Conservation (phyloP, 495 filamentous ascomycete genomes). For the Durotheca rogersii region DNA sequence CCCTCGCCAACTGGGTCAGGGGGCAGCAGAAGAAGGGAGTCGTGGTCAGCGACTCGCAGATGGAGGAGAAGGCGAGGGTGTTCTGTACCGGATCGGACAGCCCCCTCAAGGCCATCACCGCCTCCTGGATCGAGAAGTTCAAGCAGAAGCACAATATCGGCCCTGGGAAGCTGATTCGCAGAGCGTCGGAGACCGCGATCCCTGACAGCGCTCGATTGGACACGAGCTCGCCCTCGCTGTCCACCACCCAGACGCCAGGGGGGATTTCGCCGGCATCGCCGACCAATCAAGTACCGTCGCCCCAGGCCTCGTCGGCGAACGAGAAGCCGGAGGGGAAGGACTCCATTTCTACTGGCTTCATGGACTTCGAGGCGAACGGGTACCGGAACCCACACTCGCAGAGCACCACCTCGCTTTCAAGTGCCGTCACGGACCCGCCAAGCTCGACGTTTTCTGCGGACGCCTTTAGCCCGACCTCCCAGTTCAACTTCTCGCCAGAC, state of each 20-base stretch:
- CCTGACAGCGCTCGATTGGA: conserved; percentile 55
- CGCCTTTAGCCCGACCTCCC: conserved; percentile 81
- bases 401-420: conserved; percentile 56
- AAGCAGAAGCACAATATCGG: conserved; percentile 86
- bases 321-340: conserved; percentile 66
- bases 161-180: conserved; percentile 60
- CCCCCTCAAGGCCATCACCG: conserved; percentile 71
- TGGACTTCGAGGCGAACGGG: conserved; percentile 53
- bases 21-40: conserved; percentile 79
- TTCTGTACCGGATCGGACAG: conserved; percentile 82
- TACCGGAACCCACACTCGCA: conserved; percentile 58
- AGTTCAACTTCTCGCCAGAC: conserved; percentile 76
- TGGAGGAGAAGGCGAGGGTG: conserved; percentile 82
- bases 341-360: conserved; percentile 44
- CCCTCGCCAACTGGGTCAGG: conserved; percentile 83
- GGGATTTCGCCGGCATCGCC: conserved; percentile 76
- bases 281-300: conserved; percentile 55
- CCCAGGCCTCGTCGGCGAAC: conserved; percentile 65
- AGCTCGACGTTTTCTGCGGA: conserved; percentile 70
- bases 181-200: conserved; percentile 68
- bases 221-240: conserved; percentile 49
- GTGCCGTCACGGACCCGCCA: conserved; percentile 60
- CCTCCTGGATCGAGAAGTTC: conserved; percentile 92
- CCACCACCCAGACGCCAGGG: conserved; percentile 65
- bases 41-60: conserved; percentile 75